Base-by-base conservation (phyloP, 1,284 basidiomycete genomes). In the Rhodotorula sp. region DNA sequence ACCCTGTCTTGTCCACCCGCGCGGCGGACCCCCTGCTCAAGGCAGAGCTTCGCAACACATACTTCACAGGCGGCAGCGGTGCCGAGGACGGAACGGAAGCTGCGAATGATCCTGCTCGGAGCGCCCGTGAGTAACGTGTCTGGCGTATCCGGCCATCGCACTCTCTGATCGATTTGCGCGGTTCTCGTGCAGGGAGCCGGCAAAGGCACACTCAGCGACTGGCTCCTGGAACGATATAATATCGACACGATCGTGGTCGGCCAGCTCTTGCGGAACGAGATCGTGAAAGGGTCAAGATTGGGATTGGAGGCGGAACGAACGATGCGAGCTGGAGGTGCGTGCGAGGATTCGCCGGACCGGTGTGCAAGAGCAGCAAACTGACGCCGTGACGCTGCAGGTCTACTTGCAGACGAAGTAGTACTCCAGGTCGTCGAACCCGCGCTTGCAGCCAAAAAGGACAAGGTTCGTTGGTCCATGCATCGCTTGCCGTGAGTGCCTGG, bases 361-460 rank as follows among this genome's bases (percentile, higher is more conserved):
- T 43, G 26, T 31, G 47, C 26, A 52, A 23, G 26, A 8, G 52
- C 39, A 43, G 39, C 39, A 43, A 8, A 43, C 39, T n/a, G 18
- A 31, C 52, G 21, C 51, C 15, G 7, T 14, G 3, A 16, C 0
- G 5, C 5, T 6, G 7, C 64, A 82, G 81, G 86, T 14, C 84
- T 93, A 16, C 81, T 93, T 20, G 87, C 90, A 0, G 92, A 93
- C 80, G 88, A 91, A 52, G 81, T 92, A 69, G 88, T 93, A 83
- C 83, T 92, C 69, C 86, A 87, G 78, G 85, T 93, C 20, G 86
- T 93, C 49, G 86, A 88, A 51, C 87, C 85, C 79, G 90, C 89
- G 79, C 84, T 93, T 8, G 87, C 90, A 70, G 76, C 59, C n/a
- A 81, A 92, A 64, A 85, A 88, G 85, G 84, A 90, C 88, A 72